Percentiles rank a stretch among this genome's conserved stretches.
phyloP scores from a whole-genome alignment of 805 yeast species.

The Candida arabinofermentans region DNA sequence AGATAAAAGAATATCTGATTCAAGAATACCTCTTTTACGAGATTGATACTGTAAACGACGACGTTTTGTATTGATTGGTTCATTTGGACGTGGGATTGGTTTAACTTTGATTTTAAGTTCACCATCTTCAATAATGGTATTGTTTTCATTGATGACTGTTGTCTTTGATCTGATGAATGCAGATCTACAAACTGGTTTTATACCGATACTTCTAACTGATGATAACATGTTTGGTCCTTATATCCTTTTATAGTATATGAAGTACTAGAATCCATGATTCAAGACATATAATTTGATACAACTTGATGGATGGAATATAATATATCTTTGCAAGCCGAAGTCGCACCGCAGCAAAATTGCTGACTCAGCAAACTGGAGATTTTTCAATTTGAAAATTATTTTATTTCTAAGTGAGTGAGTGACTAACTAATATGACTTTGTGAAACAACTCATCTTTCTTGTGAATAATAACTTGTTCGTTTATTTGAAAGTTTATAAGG shows the following conservation, averaged over 20 bases:
- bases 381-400: too few relatives aligned
- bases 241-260: background rate
- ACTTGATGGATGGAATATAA: background rate
- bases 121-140: conserved; percentile 29
- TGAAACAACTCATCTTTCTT: too few relatives aligned
- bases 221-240: background rate
- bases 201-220: background rate
- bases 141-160: conserved; percentile 9
- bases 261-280: too few relatives aligned
- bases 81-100: conserved; percentile 77
- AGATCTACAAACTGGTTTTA: conserved; percentile 7
- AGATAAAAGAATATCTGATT: conserved; percentile 81
- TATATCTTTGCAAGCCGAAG: background rate
- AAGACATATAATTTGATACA: background rate
- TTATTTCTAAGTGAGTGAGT: too few relatives aligned
- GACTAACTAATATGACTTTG: too few relatives aligned
- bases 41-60: conserved; percentile 91
- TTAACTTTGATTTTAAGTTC: conserved; percentile 61
- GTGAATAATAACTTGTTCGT: background rate
- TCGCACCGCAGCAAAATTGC: too few relatives aligned
- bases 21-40: conserved; percentile 92
- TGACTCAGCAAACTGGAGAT: too few relatives aligned
- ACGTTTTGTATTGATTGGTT: conserved; percentile 65
- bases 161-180: conserved; percentile 4
- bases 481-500: background rate